Base-by-base conservation (phyloP, 2,329 filamentous ascomycete genomes). In the Trichoderma oligosporum region DNA sequence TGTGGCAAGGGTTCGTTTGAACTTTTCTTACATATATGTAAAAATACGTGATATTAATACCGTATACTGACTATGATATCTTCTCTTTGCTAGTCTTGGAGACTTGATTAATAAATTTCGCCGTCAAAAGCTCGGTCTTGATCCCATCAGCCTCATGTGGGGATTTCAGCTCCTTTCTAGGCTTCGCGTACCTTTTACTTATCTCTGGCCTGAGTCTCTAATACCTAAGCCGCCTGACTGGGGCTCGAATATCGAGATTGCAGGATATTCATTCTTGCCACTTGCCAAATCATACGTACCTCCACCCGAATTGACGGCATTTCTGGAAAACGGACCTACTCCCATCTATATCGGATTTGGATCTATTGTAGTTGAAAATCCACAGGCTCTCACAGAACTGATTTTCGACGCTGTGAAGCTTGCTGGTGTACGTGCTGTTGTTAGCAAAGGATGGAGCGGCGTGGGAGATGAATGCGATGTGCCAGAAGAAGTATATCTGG, bases 81-180 rank as follows among this genome's bases (percentile, higher is more conserved):
- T 61, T 87, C 84, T 64, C 78, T 87, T 14, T 84, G 82, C 0
- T 87, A 71, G 67, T 0, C 72, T 90, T 1, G 87, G 87, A 6
- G 87, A 90, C 64, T 68, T 91, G 4, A 86, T 90, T 69, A 90
- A 89, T 63, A 79, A 79, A 22, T 89, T 88, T 64, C 80, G 87
- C 27, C 79, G 80, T 57, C 78, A 81, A 44, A 81, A 75, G 25
- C 74, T 91, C 0, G 78, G 80, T 5, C 72, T 90, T 0, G 86
- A 89, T 57, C 78, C 82, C 0, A 76, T 90, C 56, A 86, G 82
- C 62, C 77, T 83, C 9, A 78, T 88, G 61, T 86, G 82, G 74
- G 87, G 84, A 9, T 85, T 85, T 9, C 82, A 83, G 11, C 81
- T 89, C 69, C 71, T 87, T 2, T 77, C 80, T 16, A 78, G 83